Evolutionary conservation across 768 basidiomycete species (phyloP), one percentile per base, ranked within the genome.

Genomic region (Gymnopilus junonius): DNA sequence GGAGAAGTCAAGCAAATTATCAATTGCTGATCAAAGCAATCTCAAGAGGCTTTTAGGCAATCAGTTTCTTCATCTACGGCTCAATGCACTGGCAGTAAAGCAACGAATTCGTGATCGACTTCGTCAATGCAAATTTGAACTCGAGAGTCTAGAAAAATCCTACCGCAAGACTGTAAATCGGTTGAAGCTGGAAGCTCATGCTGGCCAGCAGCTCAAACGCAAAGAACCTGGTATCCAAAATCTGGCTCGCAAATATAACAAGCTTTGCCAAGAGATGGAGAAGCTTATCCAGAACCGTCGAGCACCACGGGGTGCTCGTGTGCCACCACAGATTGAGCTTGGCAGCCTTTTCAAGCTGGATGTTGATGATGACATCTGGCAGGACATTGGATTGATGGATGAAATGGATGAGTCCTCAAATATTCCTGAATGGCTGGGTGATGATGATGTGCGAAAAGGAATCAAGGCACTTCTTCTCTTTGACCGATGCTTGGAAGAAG

Each of bases 351-450:
- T 72, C 43, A 57, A 60, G 1, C 66, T 80, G 0, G 76, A 79
- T 67, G 74, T 80, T 27, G 76, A 78, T 68, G 75, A 77, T 63
- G 64, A 67, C 17, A 76, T 79, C 17, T 80, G 78, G 76, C 70
- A 76, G 53, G 73, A 77, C 56, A 20, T 69, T 45, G 75, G 75
- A 1, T 65, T 79, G 2, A 57, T 35, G 20, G 67, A 64, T 39
- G 70, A 75, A 23, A 65, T 72, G 42, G 27, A 43, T 51, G 43
- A 56, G 7, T 17, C n/a, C 17, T 27, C 7, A 6, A 50, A 21
- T 17, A 62, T 64, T 11, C 69, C 70, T 0, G 27, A 23, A 8
- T 80, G 79, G 78, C 65, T 77, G 0, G 64, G 68, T 2, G 67
- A 78, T 66, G 61, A 70, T 3, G 15, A 62, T 11, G 69, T 75